Conservation (phyloP, 2,329 filamentous ascomycete genomes). For the Saccharata proteae region DNA sequence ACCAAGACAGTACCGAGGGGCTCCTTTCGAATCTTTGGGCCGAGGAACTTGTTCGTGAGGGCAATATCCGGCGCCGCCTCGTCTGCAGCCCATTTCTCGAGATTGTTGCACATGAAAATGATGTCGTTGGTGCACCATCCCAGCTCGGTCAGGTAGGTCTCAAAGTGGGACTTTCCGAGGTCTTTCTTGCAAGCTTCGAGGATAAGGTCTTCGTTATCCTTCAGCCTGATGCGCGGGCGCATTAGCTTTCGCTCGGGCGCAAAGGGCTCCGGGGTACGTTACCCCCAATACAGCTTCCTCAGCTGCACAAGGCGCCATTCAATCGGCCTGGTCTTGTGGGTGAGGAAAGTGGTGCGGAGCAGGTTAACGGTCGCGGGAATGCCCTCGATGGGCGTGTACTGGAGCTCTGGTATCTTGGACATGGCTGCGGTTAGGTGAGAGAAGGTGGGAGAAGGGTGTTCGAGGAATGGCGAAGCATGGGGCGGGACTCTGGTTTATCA, state of each 20-base stretch:
- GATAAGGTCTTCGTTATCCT: conserved; percentile 63
- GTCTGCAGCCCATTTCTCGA: conserved; percentile 74
- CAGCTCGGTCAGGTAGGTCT: conserved; percentile 63
- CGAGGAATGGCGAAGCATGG: no score
- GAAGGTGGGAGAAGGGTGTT: no score
- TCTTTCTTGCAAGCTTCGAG: conserved; percentile 66
- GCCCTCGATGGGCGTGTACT: conserved; percentile 23
- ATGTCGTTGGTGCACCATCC: conserved; percentile 73
- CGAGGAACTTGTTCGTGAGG: conserved; percentile 55
- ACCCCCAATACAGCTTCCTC: conserved; percentile 89
- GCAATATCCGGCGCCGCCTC: conserved; percentile 61
- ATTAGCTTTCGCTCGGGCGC: not conserved
- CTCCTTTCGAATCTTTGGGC: conserved; percentile 70
- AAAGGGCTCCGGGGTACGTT: conserved; percentile 9
- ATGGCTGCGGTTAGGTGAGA: conserved; percentile 11
- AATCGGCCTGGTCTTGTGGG: conserved; percentile 70
- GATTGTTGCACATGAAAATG: conserved; percentile 62
- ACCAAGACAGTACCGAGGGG: conserved; percentile 73
- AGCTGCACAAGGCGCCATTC: conserved; percentile 77
- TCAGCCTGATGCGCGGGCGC: conserved; percentile 35
- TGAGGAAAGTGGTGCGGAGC: conserved; percentile 57
- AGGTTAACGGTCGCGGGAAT: conserved; percentile 30
- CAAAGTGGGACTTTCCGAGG: conserved; percentile 64
- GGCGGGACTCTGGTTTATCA: no score
- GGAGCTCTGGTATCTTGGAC: conserved; percentile 19